A percentile compares a stretch with the other conserved stretches of the same genome.
Conservation (phyloP, 495 filamentous ascomycete species). For the Amorphotheca resinae region DNA sequence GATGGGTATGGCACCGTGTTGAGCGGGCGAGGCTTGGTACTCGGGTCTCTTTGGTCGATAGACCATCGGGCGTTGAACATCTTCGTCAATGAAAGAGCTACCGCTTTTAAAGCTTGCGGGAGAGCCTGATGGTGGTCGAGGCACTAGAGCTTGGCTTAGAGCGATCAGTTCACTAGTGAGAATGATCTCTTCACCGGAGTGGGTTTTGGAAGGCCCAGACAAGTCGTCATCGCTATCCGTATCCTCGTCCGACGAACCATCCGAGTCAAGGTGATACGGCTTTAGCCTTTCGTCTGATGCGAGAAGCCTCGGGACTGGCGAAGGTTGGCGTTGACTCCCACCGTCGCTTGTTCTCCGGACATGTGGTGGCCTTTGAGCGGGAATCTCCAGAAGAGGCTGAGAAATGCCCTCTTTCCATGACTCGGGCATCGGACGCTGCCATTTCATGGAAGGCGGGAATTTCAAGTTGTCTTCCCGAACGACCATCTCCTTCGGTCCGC, state of each 20-base stretch:
- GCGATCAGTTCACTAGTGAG: slow-evolving; percentile 11
- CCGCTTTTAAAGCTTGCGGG: slow-evolving; percentile 9
- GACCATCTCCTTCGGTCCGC: slow-evolving; percentile 14
- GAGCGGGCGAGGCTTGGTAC: slow-evolving; percentile 3
- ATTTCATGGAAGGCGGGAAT: slow-evolving; percentile 28
- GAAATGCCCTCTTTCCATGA: slow-evolving; percentile 4
- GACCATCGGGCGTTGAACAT: slow-evolving; percentile 9
- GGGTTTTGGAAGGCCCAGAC: not conserved
- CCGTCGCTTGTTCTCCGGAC: not conserved
- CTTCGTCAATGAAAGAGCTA: slow-evolving; percentile 7
- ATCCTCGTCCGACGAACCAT: slow-evolving; percentile 14
- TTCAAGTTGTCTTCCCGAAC: slow-evolving; percentile 27
- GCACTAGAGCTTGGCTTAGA: slow-evolving; percentile 6
- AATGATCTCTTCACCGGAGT: slow-evolving; percentile 6
- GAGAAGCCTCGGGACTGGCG: not conserved
- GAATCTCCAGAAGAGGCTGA: not conserved
- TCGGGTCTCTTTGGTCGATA: slow-evolving; percentile 9
- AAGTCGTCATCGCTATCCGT: slow-evolving; percentile 1
- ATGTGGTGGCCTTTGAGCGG: not conserved
- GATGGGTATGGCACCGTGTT: slow-evolving; percentile 7
- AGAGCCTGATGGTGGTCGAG: slow-evolving; percentile 4
- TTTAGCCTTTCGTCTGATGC: slow-evolving; percentile 9
- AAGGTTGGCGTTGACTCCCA: not conserved
- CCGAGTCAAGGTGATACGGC: slow-evolving; percentile 7
- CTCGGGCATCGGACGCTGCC: slow-evolving; percentile 24